Percentiles rank a stretch among this genome's conserved stretches.
phyloP scores from a whole-genome alignment of 2,329 filamentous ascomycete species.

The Clarireedia paspali region DNA sequence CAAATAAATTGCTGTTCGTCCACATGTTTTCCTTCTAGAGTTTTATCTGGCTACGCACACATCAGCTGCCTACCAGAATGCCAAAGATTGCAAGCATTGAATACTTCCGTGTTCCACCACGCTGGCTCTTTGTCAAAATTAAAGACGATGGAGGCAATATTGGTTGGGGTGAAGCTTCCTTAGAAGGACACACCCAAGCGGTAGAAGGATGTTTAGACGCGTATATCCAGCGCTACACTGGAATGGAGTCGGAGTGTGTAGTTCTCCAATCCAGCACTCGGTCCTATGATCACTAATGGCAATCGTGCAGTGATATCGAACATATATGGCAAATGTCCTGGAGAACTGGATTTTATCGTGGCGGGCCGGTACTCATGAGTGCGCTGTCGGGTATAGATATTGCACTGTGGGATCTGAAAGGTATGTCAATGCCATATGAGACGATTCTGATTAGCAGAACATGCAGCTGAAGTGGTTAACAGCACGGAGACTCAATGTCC shows the following conservation, averaged over 20 bases:
- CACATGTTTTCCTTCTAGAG: too few species aligned
- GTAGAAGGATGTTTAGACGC: constrained; percentile 68
- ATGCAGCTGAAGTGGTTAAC: not conserved
- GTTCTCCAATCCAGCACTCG: not conserved
- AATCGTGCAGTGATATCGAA: constrained; percentile 56
- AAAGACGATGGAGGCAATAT: constrained; percentile 55
- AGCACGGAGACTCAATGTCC: constrained; percentile 54
- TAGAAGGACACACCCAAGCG: constrained; percentile 67
- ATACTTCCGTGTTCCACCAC: constrained; percentile 66
- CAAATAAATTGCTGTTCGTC: too few species aligned
- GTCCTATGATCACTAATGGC: not conserved
- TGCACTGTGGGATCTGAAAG: constrained; percentile 72
- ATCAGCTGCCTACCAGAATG: constrained; percentile 35
- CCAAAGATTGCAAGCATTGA: constrained; percentile 58
- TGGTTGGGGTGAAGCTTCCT: constrained; percentile 68
- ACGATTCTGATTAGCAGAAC: too few species aligned
- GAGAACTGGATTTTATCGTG: constrained; percentile 67
- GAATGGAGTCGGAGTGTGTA: constrained; percentile 61
- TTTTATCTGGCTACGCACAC: too few species aligned
- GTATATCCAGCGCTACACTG: constrained; percentile 53
- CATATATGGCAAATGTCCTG: constrained; percentile 72
- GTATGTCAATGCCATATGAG: constrained; percentile 17
- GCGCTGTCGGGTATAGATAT: constrained; percentile 73
- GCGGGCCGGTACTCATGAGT: constrained; percentile 74
- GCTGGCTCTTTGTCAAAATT: constrained; percentile 74